Percentiles rank a stretch among this genome's conserved stretches.
phyloP scores from a whole-genome alignment of 768 basidiomycete species.

The Daedaleopsis sinensis region DNA sequence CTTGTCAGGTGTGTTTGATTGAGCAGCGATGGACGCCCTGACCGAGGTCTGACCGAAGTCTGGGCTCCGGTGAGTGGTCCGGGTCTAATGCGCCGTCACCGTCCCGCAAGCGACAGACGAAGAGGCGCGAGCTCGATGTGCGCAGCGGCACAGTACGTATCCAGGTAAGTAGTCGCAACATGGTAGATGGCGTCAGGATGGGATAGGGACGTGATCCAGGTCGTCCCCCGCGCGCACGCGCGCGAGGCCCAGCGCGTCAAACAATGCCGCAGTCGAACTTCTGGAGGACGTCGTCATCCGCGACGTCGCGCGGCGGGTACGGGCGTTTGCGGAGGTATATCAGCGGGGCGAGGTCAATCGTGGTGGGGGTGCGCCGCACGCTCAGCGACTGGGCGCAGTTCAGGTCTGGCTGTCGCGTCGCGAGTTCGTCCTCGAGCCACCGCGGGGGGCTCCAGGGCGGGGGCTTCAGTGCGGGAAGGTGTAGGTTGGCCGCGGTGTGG shows the following conservation, averaged over 20 bases:
- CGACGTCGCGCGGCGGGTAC: constrained; percentile 64
- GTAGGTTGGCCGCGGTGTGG: neutral
- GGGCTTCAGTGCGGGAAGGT: constrained; percentile 16
- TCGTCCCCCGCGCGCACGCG: neutral
- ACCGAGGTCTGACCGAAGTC: no score
- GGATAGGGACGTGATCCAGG: neutral
- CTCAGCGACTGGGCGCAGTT: constrained; percentile 18
- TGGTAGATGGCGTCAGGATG: neutral
- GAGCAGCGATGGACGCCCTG: neutral
- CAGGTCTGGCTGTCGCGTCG: constrained; percentile 20
- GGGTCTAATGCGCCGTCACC: neutral
- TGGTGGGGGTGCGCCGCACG: constrained; percentile 15
- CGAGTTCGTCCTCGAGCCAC: constrained; percentile 16
- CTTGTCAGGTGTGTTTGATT: neutral
- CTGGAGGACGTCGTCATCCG: constrained; percentile 72
- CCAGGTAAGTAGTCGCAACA: neutral
- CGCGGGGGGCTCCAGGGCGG: constrained; percentile 19
- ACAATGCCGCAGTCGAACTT: constrained; percentile 21
- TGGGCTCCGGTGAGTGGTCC: neutral
- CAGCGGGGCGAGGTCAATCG: constrained; percentile 56
- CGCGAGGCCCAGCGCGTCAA: neutral
- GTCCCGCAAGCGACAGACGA: neutral
- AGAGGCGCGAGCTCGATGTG: neutral
- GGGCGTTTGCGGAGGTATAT: constrained; percentile 63
- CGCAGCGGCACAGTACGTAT: neutral